phyloP scores from a whole-genome alignment of 78 protist species.

The Dictyostelium firmibasis region DNA sequence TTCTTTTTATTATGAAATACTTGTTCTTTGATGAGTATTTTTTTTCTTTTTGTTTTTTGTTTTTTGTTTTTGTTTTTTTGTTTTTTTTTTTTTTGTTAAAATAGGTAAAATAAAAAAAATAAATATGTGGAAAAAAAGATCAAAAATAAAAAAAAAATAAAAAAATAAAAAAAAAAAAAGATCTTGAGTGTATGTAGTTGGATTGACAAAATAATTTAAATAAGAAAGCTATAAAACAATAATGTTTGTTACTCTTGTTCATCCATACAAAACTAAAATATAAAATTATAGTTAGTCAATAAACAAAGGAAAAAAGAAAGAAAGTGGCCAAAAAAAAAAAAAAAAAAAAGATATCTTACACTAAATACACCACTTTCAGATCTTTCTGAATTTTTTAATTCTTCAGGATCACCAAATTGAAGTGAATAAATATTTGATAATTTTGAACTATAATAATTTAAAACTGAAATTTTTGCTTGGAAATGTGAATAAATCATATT shows the following conservation, averaged over 20 bases:
- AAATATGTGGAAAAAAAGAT: not conserved
- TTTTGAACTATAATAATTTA: constrained; percentile 16
- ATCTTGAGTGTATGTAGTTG: not conserved
- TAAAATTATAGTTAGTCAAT: not conserved
- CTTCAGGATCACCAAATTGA: constrained; percentile 52
- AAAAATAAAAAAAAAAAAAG: not conserved
- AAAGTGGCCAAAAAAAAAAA: not conserved
- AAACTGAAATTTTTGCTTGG: constrained; percentile 21
- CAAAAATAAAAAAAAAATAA: not conserved
- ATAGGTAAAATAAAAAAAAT: not conserved
- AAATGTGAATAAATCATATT: constrained; percentile 45
- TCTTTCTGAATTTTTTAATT: constrained; percentile 25
- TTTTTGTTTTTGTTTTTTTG: not conserved
- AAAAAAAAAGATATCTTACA: not conserved
- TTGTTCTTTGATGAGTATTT: not conserved
- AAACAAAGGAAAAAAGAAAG: not conserved
- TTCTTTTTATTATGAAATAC: not conserved
- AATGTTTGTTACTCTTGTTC: constrained; percentile 3
- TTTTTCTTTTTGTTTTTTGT: too few species aligned
- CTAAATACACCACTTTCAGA: constrained; percentile 65
- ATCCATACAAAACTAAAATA: constrained; percentile 11
- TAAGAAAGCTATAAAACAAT: not conserved
- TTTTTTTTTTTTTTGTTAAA: not conserved
- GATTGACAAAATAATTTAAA: not conserved
- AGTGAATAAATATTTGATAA: constrained; percentile 35